Percentiles rank a stretch among this genome's conserved stretches.
These are phyloP conservation scores for Teratosphaeria nubilosa DNA, from an alignment of 2,329 filamentous ascomycete genomes.

Conservation along the genomic window DNA sequence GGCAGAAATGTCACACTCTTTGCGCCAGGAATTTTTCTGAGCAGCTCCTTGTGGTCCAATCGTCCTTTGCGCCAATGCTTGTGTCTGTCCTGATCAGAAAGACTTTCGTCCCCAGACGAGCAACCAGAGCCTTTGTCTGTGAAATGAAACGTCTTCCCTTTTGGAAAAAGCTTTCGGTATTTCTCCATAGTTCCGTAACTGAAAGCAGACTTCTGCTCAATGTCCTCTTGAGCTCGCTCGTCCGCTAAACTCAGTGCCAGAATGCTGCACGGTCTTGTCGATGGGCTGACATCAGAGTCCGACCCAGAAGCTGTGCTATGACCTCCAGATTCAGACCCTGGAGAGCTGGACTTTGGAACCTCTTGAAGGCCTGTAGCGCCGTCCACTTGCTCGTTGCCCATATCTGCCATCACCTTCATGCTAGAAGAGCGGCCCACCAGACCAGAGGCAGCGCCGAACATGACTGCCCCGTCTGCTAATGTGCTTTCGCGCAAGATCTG, in stretches of 20 bases:
- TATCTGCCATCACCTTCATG: constrained; percentile 8
- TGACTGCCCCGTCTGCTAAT: constrained; percentile 19
- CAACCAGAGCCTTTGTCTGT: constrained; percentile 13
- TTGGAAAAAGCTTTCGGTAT: constrained; percentile 18
- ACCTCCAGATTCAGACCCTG: not conserved
- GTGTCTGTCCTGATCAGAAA: not conserved
- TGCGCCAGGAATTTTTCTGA: constrained; percentile 14
- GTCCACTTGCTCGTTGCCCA: not conserved
- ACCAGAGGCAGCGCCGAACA: constrained; percentile 17
- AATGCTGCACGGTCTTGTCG: constrained; percentile 12
- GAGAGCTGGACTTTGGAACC: not conserved
- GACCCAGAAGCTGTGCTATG: constrained; percentile 10
- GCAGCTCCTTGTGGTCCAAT: constrained; percentile 4
- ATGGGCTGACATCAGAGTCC: constrained; percentile 3
- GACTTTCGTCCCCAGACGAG: constrained; percentile 15
- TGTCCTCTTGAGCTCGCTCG: constrained; percentile 13
- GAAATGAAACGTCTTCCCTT: constrained; percentile 20
- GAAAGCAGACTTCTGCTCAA: constrained; percentile 14
- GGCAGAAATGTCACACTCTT: constrained; percentile 42
- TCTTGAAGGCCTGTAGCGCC: constrained; percentile 11
- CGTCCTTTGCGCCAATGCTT: not conserved
- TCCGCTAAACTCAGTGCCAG: constrained; percentile 16
- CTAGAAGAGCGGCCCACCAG: constrained; percentile 4
- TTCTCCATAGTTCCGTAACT: constrained; percentile 18
- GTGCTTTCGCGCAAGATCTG: constrained; percentile 20